These are phyloP conservation scores for Paramyrothecium sp. DNA, from an alignment of 2,329 filamentous ascomycete species.

Conservation along the genomic window DNA sequence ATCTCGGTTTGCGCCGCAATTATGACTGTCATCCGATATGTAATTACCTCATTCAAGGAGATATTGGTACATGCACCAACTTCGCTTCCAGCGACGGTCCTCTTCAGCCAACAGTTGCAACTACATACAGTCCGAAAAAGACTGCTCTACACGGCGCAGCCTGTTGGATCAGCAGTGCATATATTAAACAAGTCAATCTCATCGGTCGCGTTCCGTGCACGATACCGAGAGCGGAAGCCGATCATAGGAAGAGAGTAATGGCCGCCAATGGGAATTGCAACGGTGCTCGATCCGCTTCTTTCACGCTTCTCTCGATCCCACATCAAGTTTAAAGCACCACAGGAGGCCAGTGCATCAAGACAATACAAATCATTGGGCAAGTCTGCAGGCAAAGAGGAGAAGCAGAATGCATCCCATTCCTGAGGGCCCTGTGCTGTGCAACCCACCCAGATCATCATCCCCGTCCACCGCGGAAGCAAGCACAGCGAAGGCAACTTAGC, in stretches of 20 bases:
- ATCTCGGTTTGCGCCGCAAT: neutral
- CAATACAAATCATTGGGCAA: neutral
- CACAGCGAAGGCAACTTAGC: neutral
- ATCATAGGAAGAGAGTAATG: neutral
- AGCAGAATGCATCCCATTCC: neutral
- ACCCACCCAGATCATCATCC: neutral
- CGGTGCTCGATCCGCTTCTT: neutral
- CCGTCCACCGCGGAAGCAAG: neutral
- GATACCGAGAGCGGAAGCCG: neutral
- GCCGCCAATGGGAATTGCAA: neutral
- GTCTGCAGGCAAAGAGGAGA: neutral
- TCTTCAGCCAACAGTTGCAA: too few relatives aligned
- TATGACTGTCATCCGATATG: neutral
- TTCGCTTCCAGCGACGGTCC: neutral
- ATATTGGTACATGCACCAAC: neutral
- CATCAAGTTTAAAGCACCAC: too few relatives aligned
- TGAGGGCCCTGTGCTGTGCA: neutral
- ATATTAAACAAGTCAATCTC: neutral
- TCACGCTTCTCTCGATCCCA: too few relatives aligned
- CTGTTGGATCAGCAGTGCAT: too few relatives aligned
- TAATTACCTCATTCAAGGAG: neutral
- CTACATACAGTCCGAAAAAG: too few relatives aligned
- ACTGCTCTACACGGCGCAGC: too few relatives aligned
- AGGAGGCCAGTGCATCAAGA: too few relatives aligned
- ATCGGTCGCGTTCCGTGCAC: neutral